Percentiles rank a stretch among this genome's conserved stretches.
Conservation (phyloP, 164 flowering plant genomes). For the Vitis rupestris region DNA sequence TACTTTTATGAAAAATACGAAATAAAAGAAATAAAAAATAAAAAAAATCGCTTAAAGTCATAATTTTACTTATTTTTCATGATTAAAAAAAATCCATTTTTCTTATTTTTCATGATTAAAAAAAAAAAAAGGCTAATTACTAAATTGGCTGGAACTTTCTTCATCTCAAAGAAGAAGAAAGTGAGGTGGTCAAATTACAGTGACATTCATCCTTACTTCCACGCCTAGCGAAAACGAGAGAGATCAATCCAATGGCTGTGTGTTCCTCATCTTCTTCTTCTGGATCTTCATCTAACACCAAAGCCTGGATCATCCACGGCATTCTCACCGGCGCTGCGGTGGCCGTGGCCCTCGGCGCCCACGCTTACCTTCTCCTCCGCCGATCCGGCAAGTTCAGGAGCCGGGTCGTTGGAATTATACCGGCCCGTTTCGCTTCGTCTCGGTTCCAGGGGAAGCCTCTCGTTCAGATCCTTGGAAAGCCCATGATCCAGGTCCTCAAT, state of each 20-base stretch:
- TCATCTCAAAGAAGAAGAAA: too few relatives aligned
- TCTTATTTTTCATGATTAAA: too few relatives aligned
- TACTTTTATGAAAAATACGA: too few relatives aligned
- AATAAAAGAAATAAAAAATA: too few relatives aligned
- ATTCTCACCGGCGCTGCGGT: conserved; percentile 57
- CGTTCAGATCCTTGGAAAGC: conserved; percentile 84
- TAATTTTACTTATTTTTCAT: too few relatives aligned
- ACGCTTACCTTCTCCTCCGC: conserved; percentile 26
- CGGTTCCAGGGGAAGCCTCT: conserved; percentile 84
- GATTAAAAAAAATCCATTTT: too few relatives aligned
- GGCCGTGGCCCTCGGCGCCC: conserved; percentile 56
- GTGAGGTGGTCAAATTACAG: too few relatives aligned
- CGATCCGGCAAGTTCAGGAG: conserved; percentile 50
- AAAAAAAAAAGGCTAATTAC: too few relatives aligned
- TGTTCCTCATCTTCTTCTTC: conserved; percentile 33
- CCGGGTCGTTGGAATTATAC: conserved; percentile 82
- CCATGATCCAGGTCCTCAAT: conserved; percentile 81
- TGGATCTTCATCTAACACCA: conserved; percentile 27
- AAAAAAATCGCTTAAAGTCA: too few relatives aligned
- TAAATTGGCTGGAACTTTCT: too few relatives aligned
- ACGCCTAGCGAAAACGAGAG: too few relatives aligned
- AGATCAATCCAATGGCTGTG: conserved; percentile 23
- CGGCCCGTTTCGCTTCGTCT: conserved; percentile 83
- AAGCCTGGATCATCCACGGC: conserved; percentile 60
- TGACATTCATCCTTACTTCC: too few relatives aligned